Evolutionary conservation across 169 alveolate species (phyloP), one percentile per base, ranked within the genome.

Genomic region (Eimeria tenella): DNA sequence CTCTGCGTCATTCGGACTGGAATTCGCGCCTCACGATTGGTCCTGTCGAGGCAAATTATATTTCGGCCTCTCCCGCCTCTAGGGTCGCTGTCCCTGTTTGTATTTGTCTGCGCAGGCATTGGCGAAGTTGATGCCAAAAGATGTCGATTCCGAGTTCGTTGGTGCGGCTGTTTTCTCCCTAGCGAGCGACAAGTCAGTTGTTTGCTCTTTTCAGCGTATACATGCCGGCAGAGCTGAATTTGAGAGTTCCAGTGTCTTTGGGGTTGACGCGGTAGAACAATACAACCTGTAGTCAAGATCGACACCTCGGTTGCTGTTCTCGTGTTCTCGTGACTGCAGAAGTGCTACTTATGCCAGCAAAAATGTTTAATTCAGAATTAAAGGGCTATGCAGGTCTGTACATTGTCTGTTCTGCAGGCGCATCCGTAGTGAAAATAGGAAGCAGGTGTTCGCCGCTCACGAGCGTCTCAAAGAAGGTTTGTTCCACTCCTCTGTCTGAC

Each of bases 111-210:
- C 15, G 42, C 88, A 79, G 88, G 53, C 88, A 0, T 23, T 79
- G 52, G 49, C 13, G 56, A 79, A 52, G 63, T 15, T 79, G 88
- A 19, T n/a, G 31, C 71, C 88, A 4, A 49, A 79, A 52, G 88
- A 79, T 9, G 88, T 79, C 0, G 71, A 79, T 21, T 52, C 53
- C 17, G 42, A 53, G 17, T 79, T 79, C 52, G 88, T 79, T 79
- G 8, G 70, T 21, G 88, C 70, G 10, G 88, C 88, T 13, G 7
- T 79, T n/a, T 79, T 79, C 52, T 25, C 88, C 9, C n/a, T 79
- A 21, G 88, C 88, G 3, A 79, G 71, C 71, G 88, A 79, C 63
- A 79, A n/a, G 88, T 79, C 4, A 53, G 88, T 8, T 0, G 19
- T 73, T 31, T 25, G 21, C 6, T 73, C 13, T 10, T 25, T 31